Conservation (phyloP, 2,329 filamentous ascomycete genomes). For the Endothia cerciana region DNA sequence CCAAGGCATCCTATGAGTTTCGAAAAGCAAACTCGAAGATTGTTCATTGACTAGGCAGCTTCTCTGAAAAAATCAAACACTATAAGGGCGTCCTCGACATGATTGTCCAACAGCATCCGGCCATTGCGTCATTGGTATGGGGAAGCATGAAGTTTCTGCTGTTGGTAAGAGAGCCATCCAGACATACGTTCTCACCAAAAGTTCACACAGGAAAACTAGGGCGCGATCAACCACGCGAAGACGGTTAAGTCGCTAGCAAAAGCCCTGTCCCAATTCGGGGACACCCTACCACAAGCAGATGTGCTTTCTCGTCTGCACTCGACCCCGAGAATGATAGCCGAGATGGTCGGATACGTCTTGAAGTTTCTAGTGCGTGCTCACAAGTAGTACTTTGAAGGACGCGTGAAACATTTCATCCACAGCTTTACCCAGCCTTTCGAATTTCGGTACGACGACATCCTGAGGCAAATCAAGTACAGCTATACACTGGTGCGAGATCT, state of each 20-base stretch:
- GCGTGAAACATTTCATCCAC: conserved; percentile 26
- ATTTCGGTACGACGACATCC: conserved; percentile 30
- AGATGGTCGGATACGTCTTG: conserved; percentile 31
- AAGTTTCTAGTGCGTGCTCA: conserved; percentile 31
- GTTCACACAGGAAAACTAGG: conserved; percentile 1
- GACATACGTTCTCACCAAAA: neutral
- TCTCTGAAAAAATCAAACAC: neutral
- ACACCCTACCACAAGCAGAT: conserved; percentile 29
- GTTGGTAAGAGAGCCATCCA: conserved; percentile 21
- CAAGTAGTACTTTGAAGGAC: conserved; percentile 32
- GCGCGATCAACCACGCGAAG: conserved; percentile 5
- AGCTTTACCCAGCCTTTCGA: conserved; percentile 30
- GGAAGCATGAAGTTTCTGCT: conserved; percentile 35
- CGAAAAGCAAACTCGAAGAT: neutral
- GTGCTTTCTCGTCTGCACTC: conserved; percentile 30
- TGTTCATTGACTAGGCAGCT: neutral
- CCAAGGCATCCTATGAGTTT: neutral
- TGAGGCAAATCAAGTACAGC: conserved; percentile 26
- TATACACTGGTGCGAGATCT: neutral
- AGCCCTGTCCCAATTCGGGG: conserved; percentile 29
- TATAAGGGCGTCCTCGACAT: conserved; percentile 30
- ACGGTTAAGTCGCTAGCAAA: conserved; percentile 28
- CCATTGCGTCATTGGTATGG: conserved; percentile 34
- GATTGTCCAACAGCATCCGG: conserved; percentile 34
- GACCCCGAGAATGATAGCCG: conserved; percentile 28